These are phyloP conservation scores for Tetracladium setigerum DNA, from an alignment of 495 filamentous ascomycete species.

Conservation along the genomic window DNA sequence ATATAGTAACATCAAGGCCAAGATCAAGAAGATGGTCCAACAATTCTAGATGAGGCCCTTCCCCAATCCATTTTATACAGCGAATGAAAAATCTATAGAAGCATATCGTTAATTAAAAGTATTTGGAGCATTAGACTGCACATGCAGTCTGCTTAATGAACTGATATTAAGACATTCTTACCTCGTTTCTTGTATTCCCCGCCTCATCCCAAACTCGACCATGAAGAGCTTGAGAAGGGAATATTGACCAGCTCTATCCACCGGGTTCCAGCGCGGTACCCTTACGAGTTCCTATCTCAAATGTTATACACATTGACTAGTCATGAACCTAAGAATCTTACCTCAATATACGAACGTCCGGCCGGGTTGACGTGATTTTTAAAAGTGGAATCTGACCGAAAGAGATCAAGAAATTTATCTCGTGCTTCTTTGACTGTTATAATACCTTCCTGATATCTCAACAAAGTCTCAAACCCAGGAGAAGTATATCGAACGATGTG, in stretches of 20 bases:
- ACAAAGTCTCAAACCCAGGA: constrained; percentile 9
- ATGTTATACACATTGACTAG: not conserved
- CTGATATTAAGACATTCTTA: constrained; percentile 1
- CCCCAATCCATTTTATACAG: constrained; percentile 7
- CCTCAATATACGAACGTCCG: constrained; percentile 10
- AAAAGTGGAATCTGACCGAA: constrained; percentile 5
- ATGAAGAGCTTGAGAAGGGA: constrained; percentile 8
- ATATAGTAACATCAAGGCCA: constrained; percentile 4
- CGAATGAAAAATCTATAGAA: constrained; percentile 5
- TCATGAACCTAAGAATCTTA: not conserved
- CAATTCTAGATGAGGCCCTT: constrained; percentile 9
- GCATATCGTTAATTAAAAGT: too few species aligned
- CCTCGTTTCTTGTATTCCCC: constrained; percentile 1
- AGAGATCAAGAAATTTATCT: constrained; percentile 6
- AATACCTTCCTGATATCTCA: constrained; percentile 2
- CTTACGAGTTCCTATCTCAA: constrained; percentile 6
- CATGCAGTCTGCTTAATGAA: not conserved
- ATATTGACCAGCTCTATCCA: constrained; percentile 1
- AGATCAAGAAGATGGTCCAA: constrained; percentile 3
- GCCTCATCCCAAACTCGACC: constrained; percentile 4
- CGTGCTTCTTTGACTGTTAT: constrained; percentile 8
- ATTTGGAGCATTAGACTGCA: too few species aligned
- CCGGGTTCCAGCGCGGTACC: not conserved
- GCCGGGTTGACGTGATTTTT: constrained; percentile 9
- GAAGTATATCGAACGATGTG: constrained; percentile 7